Evolutionary conservation across 768 basidiomycete species (phyloP), one percentile per base, ranked within the genome.

Genomic region (Coprinellus micaceus): DNA sequence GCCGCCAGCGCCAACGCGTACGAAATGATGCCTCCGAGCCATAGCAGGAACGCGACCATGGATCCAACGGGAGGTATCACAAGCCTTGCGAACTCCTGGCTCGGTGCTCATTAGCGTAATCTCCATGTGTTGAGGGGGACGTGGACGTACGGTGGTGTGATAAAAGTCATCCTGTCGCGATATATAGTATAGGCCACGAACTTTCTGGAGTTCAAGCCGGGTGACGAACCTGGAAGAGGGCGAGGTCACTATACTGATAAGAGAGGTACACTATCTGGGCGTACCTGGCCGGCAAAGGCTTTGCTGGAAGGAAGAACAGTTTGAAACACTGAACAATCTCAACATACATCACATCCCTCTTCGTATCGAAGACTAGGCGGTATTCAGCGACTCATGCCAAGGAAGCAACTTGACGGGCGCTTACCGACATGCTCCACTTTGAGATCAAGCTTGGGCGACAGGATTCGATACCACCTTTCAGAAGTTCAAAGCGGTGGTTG

Each of bases 391-490:
- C n/a, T n/a, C n/a, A n/a, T n/a, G n/a, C n/a, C n/a, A n/a, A n/a
- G n/a, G n/a, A n/a, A n/a, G n/a, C n/a, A 46, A 50, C 39, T 17
- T 17, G 19, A 13, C 39, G 6, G 9, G 19, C 22, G 71, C 79
- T 69, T 53, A 81, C 82, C 73, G 54, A 82, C 72, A 53, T 65
- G 74, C 7, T 70, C 64, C 2, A 83, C 71, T 1, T 71, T 58
- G 33, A 80, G 60, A 9, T 76, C 66, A 22, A 80, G 72, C 22
- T 66, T 60, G 0, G 85, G 86, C 12, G 83, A 85, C 64, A 85
- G 66, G 30, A 87, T 71, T 49, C 85, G 81, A 65, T 85, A 84
- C 83, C 84, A 87, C 61, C 82, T 83, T 17, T 22, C 26, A 22
- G 9, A 22, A 33, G 28, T 39, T 39, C 52, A 4, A 12, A 10